Percentiles rank a stretch among this genome's conserved stretches.
phyloP scores from a whole-genome alignment of 2,329 filamentous ascomycete species.

The Colletotrichum sp. region DNA sequence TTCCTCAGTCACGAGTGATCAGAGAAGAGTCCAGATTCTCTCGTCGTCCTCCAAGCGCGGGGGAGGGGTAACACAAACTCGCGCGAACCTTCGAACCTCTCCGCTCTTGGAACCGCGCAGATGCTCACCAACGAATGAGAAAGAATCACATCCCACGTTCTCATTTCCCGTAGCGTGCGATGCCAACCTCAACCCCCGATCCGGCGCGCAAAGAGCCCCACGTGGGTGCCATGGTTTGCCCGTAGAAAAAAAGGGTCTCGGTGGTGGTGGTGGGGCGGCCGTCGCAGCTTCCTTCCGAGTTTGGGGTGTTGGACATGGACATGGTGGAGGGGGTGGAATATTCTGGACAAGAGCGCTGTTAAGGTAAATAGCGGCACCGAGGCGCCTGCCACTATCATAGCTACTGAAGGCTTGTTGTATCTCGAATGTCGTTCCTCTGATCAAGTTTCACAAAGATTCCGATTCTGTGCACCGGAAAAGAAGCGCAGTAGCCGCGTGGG shows the following conservation, averaged over 20 bases:
- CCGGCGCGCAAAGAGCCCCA: not conserved
- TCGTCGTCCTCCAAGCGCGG: not conserved
- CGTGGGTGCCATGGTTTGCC: constrained; percentile 19
- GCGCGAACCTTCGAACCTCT: not conserved
- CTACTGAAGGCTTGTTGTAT: not conserved
- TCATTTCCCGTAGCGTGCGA: not conserved
- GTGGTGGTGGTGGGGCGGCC: not conserved
- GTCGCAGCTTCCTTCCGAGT: not conserved
- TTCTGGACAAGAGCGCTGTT: constrained; percentile 13
- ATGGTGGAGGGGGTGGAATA: constrained; percentile 4
- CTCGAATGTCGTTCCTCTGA: not conserved
- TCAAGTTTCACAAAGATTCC: not conserved
- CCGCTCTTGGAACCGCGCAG: not conserved
- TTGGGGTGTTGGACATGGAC: not conserved
- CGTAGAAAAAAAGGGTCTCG: not conserved
- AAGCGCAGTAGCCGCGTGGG: constrained; percentile 3
- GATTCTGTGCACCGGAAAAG: not conserved
- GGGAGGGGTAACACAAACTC: not conserved
- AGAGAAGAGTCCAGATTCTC: not conserved
- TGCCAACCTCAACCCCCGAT: not conserved
- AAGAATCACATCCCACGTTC: not conserved
- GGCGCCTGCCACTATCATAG: not conserved
- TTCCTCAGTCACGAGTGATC: not conserved
- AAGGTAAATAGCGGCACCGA: not conserved
- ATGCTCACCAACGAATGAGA: constrained; percentile 1